Evolutionary conservation across 2,329 filamentous ascomycete genomes (phyloP), one percentile per base, ranked within the genome.

Genomic region (Celoporthe dispersa): DNA sequence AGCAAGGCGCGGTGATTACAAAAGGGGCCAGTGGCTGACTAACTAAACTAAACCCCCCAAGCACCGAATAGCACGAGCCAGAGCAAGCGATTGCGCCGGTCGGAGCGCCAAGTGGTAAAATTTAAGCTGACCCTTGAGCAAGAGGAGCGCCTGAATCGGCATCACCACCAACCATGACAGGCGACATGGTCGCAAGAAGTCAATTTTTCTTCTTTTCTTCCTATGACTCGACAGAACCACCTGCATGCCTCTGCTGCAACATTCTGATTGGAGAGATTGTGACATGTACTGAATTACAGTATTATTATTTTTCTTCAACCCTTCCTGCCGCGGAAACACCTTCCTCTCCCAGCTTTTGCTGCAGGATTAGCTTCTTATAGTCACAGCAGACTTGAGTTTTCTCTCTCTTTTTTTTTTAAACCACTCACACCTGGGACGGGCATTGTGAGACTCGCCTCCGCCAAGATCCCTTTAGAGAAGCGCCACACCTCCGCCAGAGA

Each of bases 1-100:
- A 35, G 28, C 28, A n/a, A 28, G 53, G n/a, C n/a, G n/a, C 64
- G 39, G 55, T 41, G 64, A 60, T 59, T 28, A 44, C 53, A 48
- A 66, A 66, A 60, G 35, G 16, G 25, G 28, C 25, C 53, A 59
- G 33, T 59, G 53, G 64, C 55, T 66, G 53, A 64, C 62, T 64
- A 64, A 64, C 60, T 41, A 41, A 37, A n/a, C 2, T 19, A 44
- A 16, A 16, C 25, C 16, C 25, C 22, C 22, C 4, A 22, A 11
- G n/a, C 41, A 33, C 39, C 62, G 60, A 63, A 63, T 39, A 53
- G 48, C 44, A 57, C n/a, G 63, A n/a, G 25, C 48, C 39, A n/a
- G 9, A 5, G 37, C 37, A 39, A 22, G 22, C 25, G 51, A n/a
- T 28, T 19, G 60, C 28, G 44, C 53, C 51, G 25, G 28, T 60